Evolutionary conservation across 768 basidiomycete genomes (phyloP).

Genomic region (Gelatoporia subvermispora): DNA sequence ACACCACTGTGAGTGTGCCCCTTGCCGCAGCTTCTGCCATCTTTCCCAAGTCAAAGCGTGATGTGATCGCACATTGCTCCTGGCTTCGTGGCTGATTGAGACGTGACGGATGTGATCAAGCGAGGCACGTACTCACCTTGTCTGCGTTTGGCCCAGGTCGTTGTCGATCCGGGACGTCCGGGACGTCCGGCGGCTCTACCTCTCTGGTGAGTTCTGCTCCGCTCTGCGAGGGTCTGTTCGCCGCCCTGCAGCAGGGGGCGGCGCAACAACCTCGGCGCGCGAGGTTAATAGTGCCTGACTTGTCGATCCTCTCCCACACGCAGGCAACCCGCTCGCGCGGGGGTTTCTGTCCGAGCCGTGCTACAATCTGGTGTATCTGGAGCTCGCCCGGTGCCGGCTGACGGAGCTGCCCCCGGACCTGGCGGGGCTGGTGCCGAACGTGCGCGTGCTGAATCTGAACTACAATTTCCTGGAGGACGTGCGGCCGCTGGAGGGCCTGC

Average conservation of each 20-base stretch:
- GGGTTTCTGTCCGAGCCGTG: slow-evolving; percentile 68
- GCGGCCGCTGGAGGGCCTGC: slow-evolving; percentile 62
- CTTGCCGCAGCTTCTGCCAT: too few species aligned
- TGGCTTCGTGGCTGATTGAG: slow-evolving; percentile 3
- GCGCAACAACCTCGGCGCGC: slow-evolving; percentile 10
- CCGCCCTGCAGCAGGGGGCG: not conserved
- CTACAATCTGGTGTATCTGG: slow-evolving; percentile 89
- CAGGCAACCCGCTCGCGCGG: slow-evolving; percentile 67
- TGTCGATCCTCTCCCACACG: slow-evolving; percentile 21
- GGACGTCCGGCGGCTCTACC: slow-evolving; percentile 90
- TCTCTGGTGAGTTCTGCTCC: slow-evolving; percentile 66
- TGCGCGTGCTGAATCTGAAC: slow-evolving; percentile 91
- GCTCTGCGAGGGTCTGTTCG: not conserved
- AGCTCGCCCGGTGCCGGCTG: slow-evolving; percentile 84
- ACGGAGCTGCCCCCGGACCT: slow-evolving; percentile 68
- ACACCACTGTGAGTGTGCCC: slow-evolving; percentile 57
- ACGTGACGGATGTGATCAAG: not conserved
- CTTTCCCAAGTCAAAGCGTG: too few species aligned
- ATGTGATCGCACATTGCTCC: not conserved
- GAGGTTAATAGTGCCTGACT: slow-evolving; percentile 15
- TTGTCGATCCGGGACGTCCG: slow-evolving; percentile 64
- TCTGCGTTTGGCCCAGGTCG: slow-evolving; percentile 23
- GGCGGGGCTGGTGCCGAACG: slow-evolving; percentile 66
- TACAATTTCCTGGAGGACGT: slow-evolving; percentile 91
- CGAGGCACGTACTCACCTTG: too few species aligned